Conservation (phyloP, 1,284 basidiomycete genomes). For the Papiliotrema terrestris region DNA sequence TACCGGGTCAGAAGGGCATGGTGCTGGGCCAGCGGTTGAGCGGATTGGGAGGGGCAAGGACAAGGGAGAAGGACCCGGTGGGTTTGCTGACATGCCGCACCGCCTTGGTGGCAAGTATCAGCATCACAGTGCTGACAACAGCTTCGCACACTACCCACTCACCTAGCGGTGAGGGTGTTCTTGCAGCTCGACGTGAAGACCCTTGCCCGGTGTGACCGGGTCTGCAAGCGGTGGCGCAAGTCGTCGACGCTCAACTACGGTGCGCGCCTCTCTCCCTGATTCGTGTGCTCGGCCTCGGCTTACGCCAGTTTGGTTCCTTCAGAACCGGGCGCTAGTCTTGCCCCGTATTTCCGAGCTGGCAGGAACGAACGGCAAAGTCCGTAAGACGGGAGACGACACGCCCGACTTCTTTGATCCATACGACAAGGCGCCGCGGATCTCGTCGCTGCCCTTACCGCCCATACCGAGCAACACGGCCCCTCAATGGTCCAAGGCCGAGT, state of each 20-base stretch:
- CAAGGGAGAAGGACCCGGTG: conserved; percentile 39
- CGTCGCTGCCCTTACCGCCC: conserved; percentile 52
- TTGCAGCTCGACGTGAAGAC: conserved; percentile 60
- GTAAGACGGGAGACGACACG: conserved; percentile 42
- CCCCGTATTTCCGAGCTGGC: conserved; percentile 47
- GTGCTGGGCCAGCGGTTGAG: conserved; percentile 9
- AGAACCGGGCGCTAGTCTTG: conserved; percentile 50
- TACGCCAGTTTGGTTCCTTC: conserved; percentile 78
- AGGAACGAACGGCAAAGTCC: conserved; percentile 44
- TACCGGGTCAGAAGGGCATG: conserved; percentile 25
- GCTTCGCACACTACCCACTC: conserved; percentile 70
- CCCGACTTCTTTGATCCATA: conserved; percentile 48
- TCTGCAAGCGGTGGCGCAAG: conserved; percentile 78
- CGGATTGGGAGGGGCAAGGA: conserved; percentile 12
- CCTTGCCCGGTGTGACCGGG: conserved; percentile 69
- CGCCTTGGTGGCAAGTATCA: no score
- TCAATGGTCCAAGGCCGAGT: conserved; percentile 50
- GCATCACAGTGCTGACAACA: conserved; percentile 8
- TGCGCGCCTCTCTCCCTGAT: conserved; percentile 43
- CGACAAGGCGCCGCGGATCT: conserved; percentile 49
- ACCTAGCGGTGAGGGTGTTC: conserved; percentile 74
- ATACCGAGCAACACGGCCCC: conserved; percentile 49
- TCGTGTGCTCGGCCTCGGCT: neutral
- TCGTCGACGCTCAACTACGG: conserved; percentile 87
- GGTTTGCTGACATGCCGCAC: conserved; percentile 16